These are phyloP conservation scores for Rheum nobile DNA, from an alignment of 148 eudicot genomes.

Conservation along the genomic window DNA sequence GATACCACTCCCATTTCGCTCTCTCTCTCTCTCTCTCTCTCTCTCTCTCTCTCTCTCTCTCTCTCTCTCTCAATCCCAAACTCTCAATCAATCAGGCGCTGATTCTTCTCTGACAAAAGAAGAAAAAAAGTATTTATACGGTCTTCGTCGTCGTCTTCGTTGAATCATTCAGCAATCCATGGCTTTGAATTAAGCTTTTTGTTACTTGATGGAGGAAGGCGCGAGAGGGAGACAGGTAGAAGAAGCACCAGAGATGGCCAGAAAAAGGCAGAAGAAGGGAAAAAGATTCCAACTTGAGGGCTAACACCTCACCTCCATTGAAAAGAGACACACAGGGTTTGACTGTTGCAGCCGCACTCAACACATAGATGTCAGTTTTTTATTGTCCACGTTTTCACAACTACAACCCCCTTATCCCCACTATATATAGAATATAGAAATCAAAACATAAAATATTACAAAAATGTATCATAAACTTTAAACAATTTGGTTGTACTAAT, in stretches of 20 bases:
- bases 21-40: too few relatives aligned
- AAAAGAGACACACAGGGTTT: neutral
- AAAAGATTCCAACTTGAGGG: constrained; percentile 1
- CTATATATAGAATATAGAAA: neutral
- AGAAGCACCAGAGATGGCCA: neutral
- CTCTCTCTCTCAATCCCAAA: neutral
- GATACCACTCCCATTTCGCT: constrained; percentile 2
- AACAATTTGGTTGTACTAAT: too few relatives aligned
- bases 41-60: neutral
- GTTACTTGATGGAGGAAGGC: neutral
- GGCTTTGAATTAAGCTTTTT: neutral
- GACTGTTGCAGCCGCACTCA: neutral
- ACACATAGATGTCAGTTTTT: neutral
- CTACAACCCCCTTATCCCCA: neutral
- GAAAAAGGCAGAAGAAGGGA: neutral
- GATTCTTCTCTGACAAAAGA: neutral
- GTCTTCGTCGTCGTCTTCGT: neutral
- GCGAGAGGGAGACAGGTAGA: neutral
- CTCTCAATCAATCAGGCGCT: neutral
- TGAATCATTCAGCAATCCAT: neutral
- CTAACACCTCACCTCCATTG: neutral
- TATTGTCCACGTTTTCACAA: neutral
- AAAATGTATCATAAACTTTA: neutral
- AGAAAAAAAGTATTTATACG: neutral
- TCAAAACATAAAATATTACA: neutral